Evolutionary conservation across 306 rosid genomes (phyloP), one percentile per base, ranked within the genome.

Genomic region (Quillaja saponaria): DNA sequence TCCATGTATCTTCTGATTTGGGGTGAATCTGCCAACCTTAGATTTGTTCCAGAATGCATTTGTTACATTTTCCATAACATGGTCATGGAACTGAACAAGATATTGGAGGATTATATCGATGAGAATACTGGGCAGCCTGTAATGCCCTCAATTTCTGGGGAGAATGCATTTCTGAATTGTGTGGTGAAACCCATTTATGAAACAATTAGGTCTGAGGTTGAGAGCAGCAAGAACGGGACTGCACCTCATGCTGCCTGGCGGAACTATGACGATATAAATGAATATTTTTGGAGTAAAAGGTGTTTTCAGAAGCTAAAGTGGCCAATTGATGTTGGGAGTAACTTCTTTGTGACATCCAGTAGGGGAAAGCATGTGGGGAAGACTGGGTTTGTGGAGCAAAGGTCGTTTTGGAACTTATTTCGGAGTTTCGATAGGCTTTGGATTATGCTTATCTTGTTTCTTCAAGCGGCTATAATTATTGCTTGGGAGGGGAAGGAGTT

Each of bases 361-460:
- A 64, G 55, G 45, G 74, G 83, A 47, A 84, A 64, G 81, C 96
- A 77, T 61, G 95, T 91, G 52, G 97, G 97, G 1, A 91, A 91
- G 80, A 91, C 97, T 15, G 97, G 97, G n/a, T 91, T 84, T 75
- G 96, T 91, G 42, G 97, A 91, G 78, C 95, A 82, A 81, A 84
- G 97, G 58, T 91, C 97, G 49, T 91, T 91, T 74, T 88, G 87
- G 95, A 91, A 91, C 75, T 70, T 91, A 79, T 75, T 79, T 19
- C 54, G 97, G 75, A 91, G 97, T 57, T 91, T 91, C 6, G 97
- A 91, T 49, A 71, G 94, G 76, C 83, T 91, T 6, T 91, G 97
- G 97, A 75, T 91, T 44, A 85, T 91, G 97, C 67, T 91, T 69
- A 25, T 80, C 19, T 61, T 88, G 76, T 88, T 91, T 63, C 90